Evolutionary conservation across 1,139 yeast species (phyloP).

Genomic region (Nakaseomyces nivariensis): DNA sequence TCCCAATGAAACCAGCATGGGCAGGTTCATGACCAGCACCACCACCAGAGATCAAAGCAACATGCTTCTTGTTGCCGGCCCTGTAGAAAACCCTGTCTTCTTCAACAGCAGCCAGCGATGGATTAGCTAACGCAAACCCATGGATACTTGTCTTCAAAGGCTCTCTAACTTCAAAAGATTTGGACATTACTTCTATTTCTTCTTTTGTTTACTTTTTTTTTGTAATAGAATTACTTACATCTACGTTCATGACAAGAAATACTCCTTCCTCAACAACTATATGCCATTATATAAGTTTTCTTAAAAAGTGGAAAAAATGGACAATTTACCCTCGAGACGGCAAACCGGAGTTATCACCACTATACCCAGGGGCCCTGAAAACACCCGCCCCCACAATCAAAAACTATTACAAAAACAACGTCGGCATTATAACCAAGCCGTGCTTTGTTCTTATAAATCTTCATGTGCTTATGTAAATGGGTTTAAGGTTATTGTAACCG

Average conservation of each 20-base stretch:
- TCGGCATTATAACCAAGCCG: no score
- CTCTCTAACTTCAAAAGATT: conserved; percentile 39
- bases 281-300: no score
- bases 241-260: no score
- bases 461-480: no score
- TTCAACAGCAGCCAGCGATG: conserved; percentile 51
- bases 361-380: no score
- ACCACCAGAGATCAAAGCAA: conserved; percentile 78
- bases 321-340: no score
- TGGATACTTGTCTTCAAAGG: conserved; percentile 54
- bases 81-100: conserved; percentile 59
- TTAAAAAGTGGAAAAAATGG: no score
- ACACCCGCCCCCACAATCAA: no score
- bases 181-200: conserved; percentile 8
- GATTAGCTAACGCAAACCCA: conserved; percentile 64
- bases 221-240: background rate
- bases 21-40: conserved; percentile 96
- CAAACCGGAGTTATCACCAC: background rate
- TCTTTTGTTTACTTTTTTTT: background rate
- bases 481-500: no score
- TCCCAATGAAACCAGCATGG: conserved; percentile 85
- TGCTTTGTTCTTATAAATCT: no score
- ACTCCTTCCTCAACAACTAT: no score
- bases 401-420: no score
- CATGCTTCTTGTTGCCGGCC: conserved; percentile 36